These are phyloP conservation scores for Helianthus annuus DNA, from an alignment of 129 eudicot species.

Conservation along the genomic window DNA sequence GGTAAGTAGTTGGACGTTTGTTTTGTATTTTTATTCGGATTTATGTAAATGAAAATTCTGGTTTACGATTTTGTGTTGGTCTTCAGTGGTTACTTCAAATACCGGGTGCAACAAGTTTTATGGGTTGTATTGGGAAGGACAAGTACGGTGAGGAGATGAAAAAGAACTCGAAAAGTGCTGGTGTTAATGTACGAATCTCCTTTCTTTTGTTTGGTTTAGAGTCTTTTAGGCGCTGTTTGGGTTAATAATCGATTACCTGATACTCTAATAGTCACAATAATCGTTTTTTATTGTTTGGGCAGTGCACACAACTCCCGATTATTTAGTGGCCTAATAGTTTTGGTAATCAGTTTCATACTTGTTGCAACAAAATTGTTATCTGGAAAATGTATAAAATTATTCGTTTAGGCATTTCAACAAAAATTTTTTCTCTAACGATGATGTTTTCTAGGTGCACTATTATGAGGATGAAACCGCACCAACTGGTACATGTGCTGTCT, in stretches of 20 bases:
- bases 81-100: conserved; percentile 92
- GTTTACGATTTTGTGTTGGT: conserved; percentile 6
- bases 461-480: conserved; percentile 73
- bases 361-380: background rate
- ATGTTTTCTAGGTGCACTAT: conserved; percentile 63
- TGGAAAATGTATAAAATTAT: too few species aligned
- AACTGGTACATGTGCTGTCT: conserved; percentile 95
- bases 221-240: background rate
- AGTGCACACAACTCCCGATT: too few species aligned
- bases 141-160: conserved; percentile 92
- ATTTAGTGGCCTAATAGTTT: too few species aligned
- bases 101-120: conserved; percentile 88
- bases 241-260: background rate
- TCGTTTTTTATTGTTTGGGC: too few species aligned
- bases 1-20: conserved; percentile 40
- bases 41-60: background rate
- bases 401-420: too few species aligned
- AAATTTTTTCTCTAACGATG: conserved; percentile 5
- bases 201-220: background rate
- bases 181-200: conserved; percentile 63
- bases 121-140: conserved; percentile 95
- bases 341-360: background rate
- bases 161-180: conserved; percentile 62
- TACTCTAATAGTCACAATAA: background rate
- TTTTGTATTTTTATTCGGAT: background rate